phyloP scores from a whole-genome alignment of 2,329 filamentous ascomycete species.

The Verticillium nubilum region DNA sequence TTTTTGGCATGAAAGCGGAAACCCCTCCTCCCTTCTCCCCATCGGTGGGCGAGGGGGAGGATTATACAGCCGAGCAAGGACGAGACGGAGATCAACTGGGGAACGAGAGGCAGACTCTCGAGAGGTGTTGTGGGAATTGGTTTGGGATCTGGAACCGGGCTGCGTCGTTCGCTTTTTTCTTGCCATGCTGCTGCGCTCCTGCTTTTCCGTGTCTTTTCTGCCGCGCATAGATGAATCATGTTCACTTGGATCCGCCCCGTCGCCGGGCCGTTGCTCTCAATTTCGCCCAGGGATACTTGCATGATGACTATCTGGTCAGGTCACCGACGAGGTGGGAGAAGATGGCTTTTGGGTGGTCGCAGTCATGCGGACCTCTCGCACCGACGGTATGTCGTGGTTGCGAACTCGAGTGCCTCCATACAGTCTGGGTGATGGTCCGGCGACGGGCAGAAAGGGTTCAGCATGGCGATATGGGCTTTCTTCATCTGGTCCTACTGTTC shows the following conservation, averaged over 20 bases:
- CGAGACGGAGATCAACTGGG: background rate
- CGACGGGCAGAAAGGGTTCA: background rate
- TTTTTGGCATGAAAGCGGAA: slow-evolving; percentile 2
- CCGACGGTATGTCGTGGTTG: background rate
- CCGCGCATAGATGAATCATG: slow-evolving; percentile 10
- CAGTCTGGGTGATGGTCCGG: background rate
- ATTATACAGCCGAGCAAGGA: background rate
- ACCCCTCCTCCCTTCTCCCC: background rate
- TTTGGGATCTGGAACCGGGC: slow-evolving; percentile 7
- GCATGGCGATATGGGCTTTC: background rate
- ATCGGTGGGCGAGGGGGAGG: background rate
- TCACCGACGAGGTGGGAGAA: background rate
- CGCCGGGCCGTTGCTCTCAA: background rate
- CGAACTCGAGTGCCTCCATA: background rate
- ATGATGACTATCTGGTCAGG: background rate
- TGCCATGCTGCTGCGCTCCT: background rate
- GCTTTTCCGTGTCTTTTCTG: slow-evolving; percentile 5
- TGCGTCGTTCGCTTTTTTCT: slow-evolving; percentile 11
- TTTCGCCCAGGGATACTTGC: background rate
- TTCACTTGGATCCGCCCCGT: slow-evolving; percentile 1
- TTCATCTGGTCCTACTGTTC: background rate
- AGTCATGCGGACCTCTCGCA: background rate
- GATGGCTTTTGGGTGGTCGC: background rate
- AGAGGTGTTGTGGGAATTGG: slow-evolving; percentile 10
- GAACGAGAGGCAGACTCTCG: slow-evolving; percentile 2